Conservation (phyloP, 148 eudicot genomes). For the Dianthus caryophyllus region DNA sequence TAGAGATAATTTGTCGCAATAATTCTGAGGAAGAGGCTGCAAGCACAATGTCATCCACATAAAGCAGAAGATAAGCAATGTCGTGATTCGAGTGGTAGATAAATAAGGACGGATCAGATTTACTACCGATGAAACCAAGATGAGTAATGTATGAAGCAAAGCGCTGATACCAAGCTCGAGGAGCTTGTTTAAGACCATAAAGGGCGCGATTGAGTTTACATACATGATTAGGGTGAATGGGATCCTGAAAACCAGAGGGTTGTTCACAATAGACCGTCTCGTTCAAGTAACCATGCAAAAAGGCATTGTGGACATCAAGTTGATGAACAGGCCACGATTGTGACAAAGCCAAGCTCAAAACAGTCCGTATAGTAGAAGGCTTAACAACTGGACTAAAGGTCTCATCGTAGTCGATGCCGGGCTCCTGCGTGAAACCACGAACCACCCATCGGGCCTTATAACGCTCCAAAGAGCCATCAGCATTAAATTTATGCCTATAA, state of each 20-base stretch:
- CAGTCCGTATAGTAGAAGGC: neutral
- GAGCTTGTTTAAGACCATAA: slow-evolving; percentile 14
- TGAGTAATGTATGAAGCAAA: neutral
- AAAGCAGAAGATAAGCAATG: neutral
- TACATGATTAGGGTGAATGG: neutral
- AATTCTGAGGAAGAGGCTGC: neutral
- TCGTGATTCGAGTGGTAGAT: neutral
- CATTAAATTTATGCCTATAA: too few species aligned
- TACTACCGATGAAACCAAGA: neutral
- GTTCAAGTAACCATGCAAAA: neutral
- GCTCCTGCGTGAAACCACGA: neutral
- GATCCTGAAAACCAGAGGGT: slow-evolving; percentile 2
- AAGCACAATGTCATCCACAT: too few species aligned
- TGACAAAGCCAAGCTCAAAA: neutral
- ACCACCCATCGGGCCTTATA: neutral
- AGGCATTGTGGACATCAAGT: neutral
- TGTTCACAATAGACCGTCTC: slow-evolving; percentile 4
- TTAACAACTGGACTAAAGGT: neutral
- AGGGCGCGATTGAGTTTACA: neutral
- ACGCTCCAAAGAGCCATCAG: too few species aligned
- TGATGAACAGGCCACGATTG: neutral
- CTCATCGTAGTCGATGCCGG: neutral
- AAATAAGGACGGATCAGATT: neutral
- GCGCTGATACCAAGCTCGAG: slow-evolving; percentile 3
- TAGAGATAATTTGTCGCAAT: neutral